phyloP scores from a whole-genome alignment of 495 filamentous ascomycete genomes.

The Penicillium lagena region DNA sequence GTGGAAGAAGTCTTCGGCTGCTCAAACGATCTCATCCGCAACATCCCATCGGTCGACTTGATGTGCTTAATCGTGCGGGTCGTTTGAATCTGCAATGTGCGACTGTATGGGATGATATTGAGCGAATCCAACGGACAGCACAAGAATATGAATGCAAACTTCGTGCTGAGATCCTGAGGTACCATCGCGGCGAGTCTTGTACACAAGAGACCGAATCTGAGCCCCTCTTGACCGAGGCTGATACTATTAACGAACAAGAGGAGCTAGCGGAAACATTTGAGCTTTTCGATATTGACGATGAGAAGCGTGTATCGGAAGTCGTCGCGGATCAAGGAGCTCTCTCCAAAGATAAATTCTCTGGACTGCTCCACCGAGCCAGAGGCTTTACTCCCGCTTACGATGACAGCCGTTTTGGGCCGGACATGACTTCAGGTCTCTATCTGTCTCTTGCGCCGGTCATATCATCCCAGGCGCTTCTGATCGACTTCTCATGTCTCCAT shows the following conservation, averaged over 20 bases:
- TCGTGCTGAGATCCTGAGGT: conserved; percentile 34
- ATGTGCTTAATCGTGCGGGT: conserved; percentile 33
- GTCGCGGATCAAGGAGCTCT: conserved; percentile 17
- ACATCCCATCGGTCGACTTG: conserved; percentile 60
- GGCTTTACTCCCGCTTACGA: conserved; percentile 2
- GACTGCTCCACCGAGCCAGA: conserved; percentile 16
- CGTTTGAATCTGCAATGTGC: conserved; percentile 62
- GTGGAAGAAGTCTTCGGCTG: conserved; percentile 68
- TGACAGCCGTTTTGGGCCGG: conserved; percentile 51
- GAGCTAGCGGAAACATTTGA: conserved; percentile 21
- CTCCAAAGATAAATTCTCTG: conserved; percentile 22
- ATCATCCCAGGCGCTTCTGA: conserved; percentile 62
- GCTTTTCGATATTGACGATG: conserved; percentile 34
- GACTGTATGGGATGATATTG: conserved; percentile 71
- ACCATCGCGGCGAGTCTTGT: conserved; percentile 16
- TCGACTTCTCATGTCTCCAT: conserved; percentile 72
- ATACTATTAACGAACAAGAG: conserved; percentile 2
- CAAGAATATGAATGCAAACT: conserved; percentile 53
- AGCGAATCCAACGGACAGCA: conserved; percentile 53
- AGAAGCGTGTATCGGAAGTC: conserved; percentile 14
- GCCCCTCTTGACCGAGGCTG: neutral
- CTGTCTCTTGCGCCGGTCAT: conserved; percentile 74
- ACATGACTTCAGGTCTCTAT: conserved; percentile 61
- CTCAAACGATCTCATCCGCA: conserved; percentile 67
- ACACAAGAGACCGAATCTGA: neutral